phyloP scores from a whole-genome alignment of 352 stramenopile genomes.

The Pythium brachiatum region DNA sequence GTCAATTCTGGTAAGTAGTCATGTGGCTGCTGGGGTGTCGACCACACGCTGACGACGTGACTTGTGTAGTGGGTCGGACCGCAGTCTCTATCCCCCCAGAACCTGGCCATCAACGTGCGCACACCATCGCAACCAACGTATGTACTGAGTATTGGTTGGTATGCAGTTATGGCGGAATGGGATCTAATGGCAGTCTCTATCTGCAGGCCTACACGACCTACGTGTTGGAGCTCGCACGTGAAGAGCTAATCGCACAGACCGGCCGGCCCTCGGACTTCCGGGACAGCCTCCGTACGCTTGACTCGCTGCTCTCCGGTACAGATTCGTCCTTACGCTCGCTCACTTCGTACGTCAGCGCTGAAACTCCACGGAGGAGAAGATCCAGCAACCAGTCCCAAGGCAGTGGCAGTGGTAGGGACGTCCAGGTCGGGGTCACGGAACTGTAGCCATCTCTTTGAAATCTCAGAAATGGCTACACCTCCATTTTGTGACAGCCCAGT shows the following conservation, averaged over 20 bases:
- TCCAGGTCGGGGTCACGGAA: constrained; percentile 11
- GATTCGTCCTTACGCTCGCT: constrained; percentile 16
- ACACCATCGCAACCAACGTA: constrained; percentile 25
- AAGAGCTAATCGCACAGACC: constrained; percentile 23
- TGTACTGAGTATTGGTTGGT: neutral
- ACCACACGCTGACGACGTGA: neutral
- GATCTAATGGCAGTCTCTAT: no score
- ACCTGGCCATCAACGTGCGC: constrained; percentile 22
- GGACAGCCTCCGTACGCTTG: constrained; percentile 10
- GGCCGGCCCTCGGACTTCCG: constrained; percentile 9
- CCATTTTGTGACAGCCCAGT: neutral
- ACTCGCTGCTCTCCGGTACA: constrained; percentile 10
- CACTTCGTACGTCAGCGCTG: constrained; percentile 16
- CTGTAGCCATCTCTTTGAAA: constrained; percentile 6
- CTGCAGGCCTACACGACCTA: constrained; percentile 31
- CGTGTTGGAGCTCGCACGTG: constrained; percentile 28
- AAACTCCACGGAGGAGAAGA: constrained; percentile 11
- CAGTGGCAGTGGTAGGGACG: neutral
- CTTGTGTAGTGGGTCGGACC: constrained; percentile 20
- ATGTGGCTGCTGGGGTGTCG: neutral
- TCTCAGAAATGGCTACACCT: constrained; percentile 10
- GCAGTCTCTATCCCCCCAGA: constrained; percentile 34
- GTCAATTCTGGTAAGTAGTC: constrained; percentile 20
- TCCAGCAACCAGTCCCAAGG: neutral
- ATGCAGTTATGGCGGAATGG: no score